phyloP scores from a whole-genome alignment of 768 basidiomycete species.

The Lactarius indigo region DNA sequence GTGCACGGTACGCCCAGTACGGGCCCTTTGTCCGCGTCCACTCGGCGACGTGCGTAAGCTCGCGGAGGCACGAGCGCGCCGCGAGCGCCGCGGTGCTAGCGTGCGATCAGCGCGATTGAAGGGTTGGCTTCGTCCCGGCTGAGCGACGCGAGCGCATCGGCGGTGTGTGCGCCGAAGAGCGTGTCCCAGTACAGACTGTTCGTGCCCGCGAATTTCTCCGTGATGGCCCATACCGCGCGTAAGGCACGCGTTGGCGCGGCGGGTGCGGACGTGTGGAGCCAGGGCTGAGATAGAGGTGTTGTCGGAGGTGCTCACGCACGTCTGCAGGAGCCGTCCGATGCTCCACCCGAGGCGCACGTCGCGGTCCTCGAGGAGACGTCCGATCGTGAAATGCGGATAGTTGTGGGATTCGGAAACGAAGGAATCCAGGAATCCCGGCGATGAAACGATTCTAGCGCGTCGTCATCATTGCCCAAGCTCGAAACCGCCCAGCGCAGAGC shows the following conservation, averaged over 20 bases:
- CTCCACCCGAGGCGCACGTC: constrained; percentile 20
- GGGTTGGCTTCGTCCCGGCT: neutral
- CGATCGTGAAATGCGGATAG: constrained; percentile 18
- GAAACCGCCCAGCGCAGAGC: constrained; percentile 14
- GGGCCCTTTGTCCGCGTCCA: constrained; percentile 5
- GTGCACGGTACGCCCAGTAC: constrained; percentile 7
- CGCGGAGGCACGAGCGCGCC: constrained; percentile 13
- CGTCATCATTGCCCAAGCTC: neutral
- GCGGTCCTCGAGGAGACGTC: constrained; percentile 12
- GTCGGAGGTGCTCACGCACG: constrained; percentile 4
- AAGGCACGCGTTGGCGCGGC: constrained; percentile 9
- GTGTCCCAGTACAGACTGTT: constrained; percentile 15
- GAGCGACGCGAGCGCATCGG: constrained; percentile 11
- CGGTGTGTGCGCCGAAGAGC: constrained; percentile 16
- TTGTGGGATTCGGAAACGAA: constrained; percentile 11
- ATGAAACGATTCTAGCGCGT: constrained; percentile 19
- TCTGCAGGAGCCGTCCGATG: constrained; percentile 20
- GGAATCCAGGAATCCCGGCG: constrained; percentile 17
- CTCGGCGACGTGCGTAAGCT: neutral
- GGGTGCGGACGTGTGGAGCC: neutral
- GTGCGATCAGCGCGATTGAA: constrained; percentile 1
- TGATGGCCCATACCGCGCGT: constrained; percentile 17
- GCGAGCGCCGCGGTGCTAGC: constrained; percentile 15
- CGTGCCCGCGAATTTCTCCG: constrained; percentile 15
- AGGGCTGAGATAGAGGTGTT: neutral